Evolutionary conservation across 495 filamentous ascomycete genomes (phyloP), one percentile per base, ranked within the genome.

Genomic region (Hypomontagnella submonticulosa): DNA sequence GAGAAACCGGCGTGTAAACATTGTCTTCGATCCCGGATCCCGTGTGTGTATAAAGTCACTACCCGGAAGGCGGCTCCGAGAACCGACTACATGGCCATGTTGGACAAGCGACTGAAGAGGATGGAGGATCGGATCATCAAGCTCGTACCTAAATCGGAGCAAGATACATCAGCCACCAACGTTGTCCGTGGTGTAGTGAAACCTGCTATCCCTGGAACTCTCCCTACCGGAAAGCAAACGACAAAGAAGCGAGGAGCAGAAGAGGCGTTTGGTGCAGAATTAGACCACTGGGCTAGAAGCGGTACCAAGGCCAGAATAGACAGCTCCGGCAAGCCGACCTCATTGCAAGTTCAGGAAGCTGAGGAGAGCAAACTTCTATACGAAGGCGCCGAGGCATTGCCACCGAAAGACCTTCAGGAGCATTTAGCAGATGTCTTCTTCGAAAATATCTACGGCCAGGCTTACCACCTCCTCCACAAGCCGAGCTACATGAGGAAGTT

Each of bases 51-150:
- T 83, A 98, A 98, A 71, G 91, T 96, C 43, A 97, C 94, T 0
- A 92, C 93, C 8, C 83, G 95, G 62, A 98, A 97, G 74, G 93
- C 93, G 2, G 92, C 93, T n/a, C 94, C 95, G 36, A 84, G 95
- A 57, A 97, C 94, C 12, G 95, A 98, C 75, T 99, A 98, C 76
- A 99, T 98, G 95, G 94, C 94, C 12, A 99, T 97, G 94, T 77
- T 98, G 64, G 95, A 99, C 75, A 96, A 96, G 75, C 82, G 94
- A 55, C 74, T 95, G 57, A 94, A 92, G 79, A 80, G 93, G 51
- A 99, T 99, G 95, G 95, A 99, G 76, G 95, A 99, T 69, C 88
- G 94, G 40, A 93, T 99, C 41, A 96, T 97, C 79, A 97, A 97
- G 75, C 89, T 93, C 53, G 89, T 99, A 13, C 95, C 95, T 4